Base-by-base conservation (phyloP, 257 asterid genomes). In the Solanum chiquidenum region DNA sequence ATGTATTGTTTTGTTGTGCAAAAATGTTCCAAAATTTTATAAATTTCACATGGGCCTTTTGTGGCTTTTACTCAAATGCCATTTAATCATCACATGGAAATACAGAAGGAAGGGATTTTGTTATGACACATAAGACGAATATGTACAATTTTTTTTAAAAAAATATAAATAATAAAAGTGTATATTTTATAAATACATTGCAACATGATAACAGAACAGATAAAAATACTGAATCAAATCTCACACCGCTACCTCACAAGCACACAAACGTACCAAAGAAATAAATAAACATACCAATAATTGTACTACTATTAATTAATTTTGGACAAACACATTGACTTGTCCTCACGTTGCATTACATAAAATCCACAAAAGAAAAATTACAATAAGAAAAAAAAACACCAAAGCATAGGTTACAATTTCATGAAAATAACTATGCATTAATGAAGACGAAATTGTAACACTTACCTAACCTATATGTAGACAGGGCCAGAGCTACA, bases 311-410 rank as follows among this genome's bases (percentile, higher is more conserved):
- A 29, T 46, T 85, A 64, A 25, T 66, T 40, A 46, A 66, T 37
- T 68, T 42, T 23, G 87, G 82, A 66, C 82, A 85, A 71, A 46
- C 44, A 49, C 12, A 31, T 68, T 66, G 66, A 85, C 82, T 85
- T 85, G 82, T 85, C 80, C 87, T 85, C 87, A 66, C 42, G 82
- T 35, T 85, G 40, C 87, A 85, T 85, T n/a, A 66, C 40, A 35
- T n/a, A 5, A 85, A 85, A 25, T 4, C 44, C 44, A 38, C 13
- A 68, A 62, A 62, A 3, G 44, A 37, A 84, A 25, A 38, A 62
- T 18, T 12, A 66, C 66, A 68, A 68, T 6, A 40, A 2, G 14
- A 29, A 40, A 11, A 68, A 34, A 38, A 84, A 4, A 58, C 3
- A 4, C 5, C 2, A 58, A 20, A 38, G 27, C 87, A 27, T 85